These are phyloP conservation scores for Pseudopithomyces chartarum DNA, from an alignment of 2,329 filamentous ascomycete species.

Conservation along the genomic window DNA sequence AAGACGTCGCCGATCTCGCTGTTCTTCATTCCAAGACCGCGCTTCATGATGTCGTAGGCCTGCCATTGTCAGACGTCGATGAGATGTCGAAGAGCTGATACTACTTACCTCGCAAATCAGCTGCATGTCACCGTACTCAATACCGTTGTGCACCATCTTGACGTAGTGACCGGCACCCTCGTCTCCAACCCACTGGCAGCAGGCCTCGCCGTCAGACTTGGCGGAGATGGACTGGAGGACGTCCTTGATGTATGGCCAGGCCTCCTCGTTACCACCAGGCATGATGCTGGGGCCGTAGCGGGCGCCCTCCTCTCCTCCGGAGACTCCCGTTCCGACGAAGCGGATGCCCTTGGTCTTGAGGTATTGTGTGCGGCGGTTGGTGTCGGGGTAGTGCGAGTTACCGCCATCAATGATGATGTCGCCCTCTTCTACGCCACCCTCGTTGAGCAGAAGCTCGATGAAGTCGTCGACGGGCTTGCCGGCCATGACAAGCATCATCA, in stretches of 20 bases:
- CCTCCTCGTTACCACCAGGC: conserved; percentile 98
- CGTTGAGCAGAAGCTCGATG: conserved; percentile 84
- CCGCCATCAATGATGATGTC: conserved; percentile 99
- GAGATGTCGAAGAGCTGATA: background rate
- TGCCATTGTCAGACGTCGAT: conserved; percentile 46
- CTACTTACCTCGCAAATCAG: conserved; percentile 89
- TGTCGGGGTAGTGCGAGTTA: conserved; percentile 99
- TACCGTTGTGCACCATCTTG: conserved; percentile 99
- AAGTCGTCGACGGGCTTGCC: conserved; percentile 98
- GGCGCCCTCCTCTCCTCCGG: conserved; percentile 98
- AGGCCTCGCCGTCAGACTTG: conserved; percentile 95
- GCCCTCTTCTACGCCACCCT: conserved; percentile 57
- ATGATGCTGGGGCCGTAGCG: conserved; percentile 96
- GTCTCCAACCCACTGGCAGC: conserved; percentile 99
- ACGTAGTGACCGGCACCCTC: conserved; percentile 99
- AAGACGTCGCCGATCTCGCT: conserved; percentile 98
- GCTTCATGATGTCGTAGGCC: conserved; percentile 99
- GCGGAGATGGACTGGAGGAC: conserved; percentile 97
- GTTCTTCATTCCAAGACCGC: conserved; percentile 82
- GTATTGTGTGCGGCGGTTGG: conserved; percentile 95
- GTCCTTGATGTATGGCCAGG: conserved; percentile 98
- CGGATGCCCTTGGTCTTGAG: conserved; percentile 84
- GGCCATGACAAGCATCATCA: conserved; percentile 99
- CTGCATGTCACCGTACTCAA: conserved; percentile 99
- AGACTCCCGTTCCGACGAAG: conserved; percentile 97